Evolutionary conservation across 805 yeast species (phyloP), one percentile per base, ranked within the genome.

Genomic region (Alloascoidea hylecoeti): DNA sequence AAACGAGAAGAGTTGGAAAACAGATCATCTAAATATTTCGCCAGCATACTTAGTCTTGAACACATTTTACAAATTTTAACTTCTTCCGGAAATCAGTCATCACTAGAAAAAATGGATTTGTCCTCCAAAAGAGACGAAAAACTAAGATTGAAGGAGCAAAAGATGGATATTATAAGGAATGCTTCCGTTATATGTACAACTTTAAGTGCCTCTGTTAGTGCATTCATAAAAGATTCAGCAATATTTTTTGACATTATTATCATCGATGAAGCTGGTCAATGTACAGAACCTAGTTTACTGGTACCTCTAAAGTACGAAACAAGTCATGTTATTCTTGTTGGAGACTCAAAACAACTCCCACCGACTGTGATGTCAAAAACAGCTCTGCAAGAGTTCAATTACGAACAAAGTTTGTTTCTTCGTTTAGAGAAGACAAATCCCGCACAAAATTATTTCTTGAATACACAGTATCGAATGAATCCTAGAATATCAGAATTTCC

Each of bases 381-480:
- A 12, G 97, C 98, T 1, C n/a, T n/a, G n/a, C 78, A 94, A 1
- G 63, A 71, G 3, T 71, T 66, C 48, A 72, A 74, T 34, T 92
- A 92, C 51, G 95, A 89, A 45, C 95, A 89, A 56, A 81, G 94
- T 52, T 63, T 92, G 50, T 92, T 92, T 56, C 97, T 89, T 33
- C 69, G 98, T 44, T 88, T 89, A 94, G 94, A 82, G 47, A 72
- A 66, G 39, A 68, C 72, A 43, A 57, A 76, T 47, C 51, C 75
- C 60, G 39, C 64, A 51, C 51, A 83, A 0, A 78, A 81, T 3
- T 71, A 84, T 46, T 58, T 89, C 46, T 68, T 92, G 48, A 78
- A 89, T 57, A 89, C 84, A 6, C 98, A 89, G 53, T 89, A 89
- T 54, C 89, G 98, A 61, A 89, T 92, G 99, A 95, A 94, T 56